Evolutionary conservation across 345 rosid genomes (phyloP).

Genomic region (Ailanthus altissimus): DNA sequence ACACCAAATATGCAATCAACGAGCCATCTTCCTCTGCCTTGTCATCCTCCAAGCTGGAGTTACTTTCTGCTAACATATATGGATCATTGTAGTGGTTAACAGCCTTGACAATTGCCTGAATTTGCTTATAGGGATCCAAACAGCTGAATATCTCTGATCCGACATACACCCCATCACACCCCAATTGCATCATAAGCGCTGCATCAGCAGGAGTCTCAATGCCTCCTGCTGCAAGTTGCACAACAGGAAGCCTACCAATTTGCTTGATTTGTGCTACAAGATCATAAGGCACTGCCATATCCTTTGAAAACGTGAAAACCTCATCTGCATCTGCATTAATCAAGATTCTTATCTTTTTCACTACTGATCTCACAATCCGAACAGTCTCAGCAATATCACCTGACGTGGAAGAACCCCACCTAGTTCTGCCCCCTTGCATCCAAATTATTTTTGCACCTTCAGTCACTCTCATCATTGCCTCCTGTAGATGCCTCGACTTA

Average conservation of each 20-base stretch:
- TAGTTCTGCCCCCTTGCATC: constrained; percentile 41
- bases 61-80: constrained; percentile 29
- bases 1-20: neutral
- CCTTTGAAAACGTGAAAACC: constrained; percentile 33
- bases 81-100: constrained; percentile 42
- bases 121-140: constrained; percentile 29
- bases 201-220: constrained; percentile 45
- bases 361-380: constrained; percentile 50
- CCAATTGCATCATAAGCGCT: constrained; percentile 47
- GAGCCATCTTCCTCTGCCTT: constrained; percentile 20
- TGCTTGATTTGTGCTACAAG: constrained; percentile 39
- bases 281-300: constrained; percentile 38
- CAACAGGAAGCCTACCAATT: constrained; percentile 40
- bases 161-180: constrained; percentile 43
- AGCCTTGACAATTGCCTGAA: constrained; percentile 38
- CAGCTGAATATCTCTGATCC: constrained; percentile 35
- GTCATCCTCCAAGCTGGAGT: constrained; percentile 29
- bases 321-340: constrained; percentile 54
- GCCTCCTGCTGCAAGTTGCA: constrained; percentile 45
- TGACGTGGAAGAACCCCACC: constrained; percentile 12
- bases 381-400: constrained; percentile 41
- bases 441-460: constrained; percentile 58
- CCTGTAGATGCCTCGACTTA: constrained; percentile 43
- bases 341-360: constrained; percentile 44
- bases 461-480: constrained; percentile 49